Evolutionary conservation across 208 protist species (phyloP), one percentile per base, ranked within the genome.

Genomic region (Trypanosoma vivax): DNA sequence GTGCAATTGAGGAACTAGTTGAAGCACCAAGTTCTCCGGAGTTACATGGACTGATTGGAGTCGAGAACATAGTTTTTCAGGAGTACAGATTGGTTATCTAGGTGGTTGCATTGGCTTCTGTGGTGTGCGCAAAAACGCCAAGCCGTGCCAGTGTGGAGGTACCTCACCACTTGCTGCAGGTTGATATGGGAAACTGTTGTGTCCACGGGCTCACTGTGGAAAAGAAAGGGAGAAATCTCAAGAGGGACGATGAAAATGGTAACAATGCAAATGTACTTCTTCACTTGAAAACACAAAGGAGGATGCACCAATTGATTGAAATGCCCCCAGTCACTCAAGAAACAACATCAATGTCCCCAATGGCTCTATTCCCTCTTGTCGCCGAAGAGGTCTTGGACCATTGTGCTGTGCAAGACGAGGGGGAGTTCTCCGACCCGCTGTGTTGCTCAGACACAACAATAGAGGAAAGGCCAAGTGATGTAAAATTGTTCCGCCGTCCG

Each of bases 341-440:
- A 21, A 19, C 39, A 19, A 43, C 16, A 9, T 11, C 5, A 19
- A 43, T 13, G 33, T 37, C 7, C 33, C 7, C 33, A 7, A 37
- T 19, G 39, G 23, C 39, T 9, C 39, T 24, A 19, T 19, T 19
- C 9, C n/a, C 39, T 24, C 39, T 6, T 9, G n/a, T 19, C 5
- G 39, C 6, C 23, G 39, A 19, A 19, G 16, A 7, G n/a, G 10
- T 6, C 16, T 7, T 6, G 39, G 39, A 43, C 6, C 16, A n/a
- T 13, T 13, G 13, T 37, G 10, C 7, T n/a, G 13, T 24, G 10
- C 23, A 34, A 16, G 7, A 28, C 18, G 35, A 60, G 38, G 60
- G 68, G 23, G 47, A 49, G 18, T 4, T 55, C 45, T 61, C 60
- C 23, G 72, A 73, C 46, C 38, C 58, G 42, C 67, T 70, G 65